Evolutionary conservation across 2,329 filamentous ascomycete species (phyloP).

Genomic region (Talaromyces sp.): DNA sequence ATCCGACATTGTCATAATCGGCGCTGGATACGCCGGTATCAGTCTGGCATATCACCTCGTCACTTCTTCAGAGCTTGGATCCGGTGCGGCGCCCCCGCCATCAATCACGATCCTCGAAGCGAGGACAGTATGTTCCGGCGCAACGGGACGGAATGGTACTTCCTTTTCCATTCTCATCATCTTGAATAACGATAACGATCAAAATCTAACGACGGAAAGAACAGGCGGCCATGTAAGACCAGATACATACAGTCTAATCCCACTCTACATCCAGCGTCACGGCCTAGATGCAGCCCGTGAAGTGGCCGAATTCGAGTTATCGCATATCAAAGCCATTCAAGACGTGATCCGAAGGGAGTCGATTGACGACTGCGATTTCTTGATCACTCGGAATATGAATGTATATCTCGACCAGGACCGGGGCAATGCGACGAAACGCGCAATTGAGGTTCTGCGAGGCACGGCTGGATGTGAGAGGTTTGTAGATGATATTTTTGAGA

Average conservation of each 20-base stretch:
- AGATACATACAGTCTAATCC: slow-evolving; percentile 40
- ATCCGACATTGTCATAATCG: slow-evolving; percentile 46
- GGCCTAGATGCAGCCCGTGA: slow-evolving; percentile 36
- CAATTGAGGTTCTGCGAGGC: slow-evolving; percentile 29
- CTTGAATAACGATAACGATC: background rate
- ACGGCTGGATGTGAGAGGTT: slow-evolving; percentile 25
- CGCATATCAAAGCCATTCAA: slow-evolving; percentile 40
- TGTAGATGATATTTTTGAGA: slow-evolving; percentile 29
- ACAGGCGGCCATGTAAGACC: slow-evolving; percentile 42
- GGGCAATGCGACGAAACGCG: slow-evolving; percentile 24
- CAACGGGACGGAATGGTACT: slow-evolving; percentile 42
- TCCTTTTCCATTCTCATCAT: background rate
- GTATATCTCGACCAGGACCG: slow-evolving; percentile 35
- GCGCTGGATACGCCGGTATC: slow-evolving; percentile 45
- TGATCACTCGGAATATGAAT: slow-evolving; percentile 39
- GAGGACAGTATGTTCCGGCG: slow-evolving; percentile 30
- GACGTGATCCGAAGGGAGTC: slow-evolving; percentile 37
- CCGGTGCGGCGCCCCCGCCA: too few relatives aligned
- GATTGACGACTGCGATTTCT: slow-evolving; percentile 45
- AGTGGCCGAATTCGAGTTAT: slow-evolving; percentile 39
- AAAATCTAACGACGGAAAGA: too few relatives aligned
- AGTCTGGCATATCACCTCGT: slow-evolving; percentile 42
- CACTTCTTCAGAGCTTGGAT: slow-evolving; percentile 11
- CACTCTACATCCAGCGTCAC: slow-evolving; percentile 32
- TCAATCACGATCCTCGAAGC: slow-evolving; percentile 17